Base-by-base conservation (phyloP, 768 basidiomycete species). In the Boletus pseudopeckii region DNA sequence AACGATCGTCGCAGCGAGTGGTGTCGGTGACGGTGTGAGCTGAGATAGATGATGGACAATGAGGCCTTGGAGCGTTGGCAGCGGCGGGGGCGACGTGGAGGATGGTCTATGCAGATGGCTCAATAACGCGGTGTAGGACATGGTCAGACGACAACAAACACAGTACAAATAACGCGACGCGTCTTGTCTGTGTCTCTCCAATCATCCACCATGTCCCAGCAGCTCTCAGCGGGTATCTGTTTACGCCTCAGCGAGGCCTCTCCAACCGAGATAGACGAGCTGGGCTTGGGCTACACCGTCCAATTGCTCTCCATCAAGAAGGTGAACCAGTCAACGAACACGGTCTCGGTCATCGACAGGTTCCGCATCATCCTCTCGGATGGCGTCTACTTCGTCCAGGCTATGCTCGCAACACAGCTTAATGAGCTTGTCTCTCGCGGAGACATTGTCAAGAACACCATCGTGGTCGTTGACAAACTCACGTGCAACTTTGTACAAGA, bases 371-470 rank as follows among this genome's bases (percentile, higher is more conserved):
- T 98, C 70, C 75, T 98, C 38, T 96, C 93, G 0, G 96, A 98
- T 71, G 94, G 96, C 38, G 75, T 77, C 18, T 74, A 89, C 59
- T 97, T 90, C 68, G 77, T 89, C 45, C 97, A 98, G 69, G 86
- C 90, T 24, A 98, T 99, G 97, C 77, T 98, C 33, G 91, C 94
- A 5, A 98, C 95, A 0, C 89, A 92, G 64, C 80, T 94, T 42
- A 98, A 98, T 63, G 57, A 75, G 7, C 72, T 92, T 58, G 84
- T 95, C 14, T 78, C 85, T 15, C 75, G 83, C 0, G 80, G 83
- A 7, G 64, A 74, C 1, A 75, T 98, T 33, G 71, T 72, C 36
- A 90, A 86, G 64, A 76, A 89, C 64, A 77, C 83, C 1, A 71
- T 98, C 20, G 81, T 87, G 37, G 76, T 81, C 39, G 72, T 97